Evolutionary conservation across 441 rosid species (phyloP), one percentile per base, ranked within the genome.

Genomic region (Macaranga tanarius): DNA sequence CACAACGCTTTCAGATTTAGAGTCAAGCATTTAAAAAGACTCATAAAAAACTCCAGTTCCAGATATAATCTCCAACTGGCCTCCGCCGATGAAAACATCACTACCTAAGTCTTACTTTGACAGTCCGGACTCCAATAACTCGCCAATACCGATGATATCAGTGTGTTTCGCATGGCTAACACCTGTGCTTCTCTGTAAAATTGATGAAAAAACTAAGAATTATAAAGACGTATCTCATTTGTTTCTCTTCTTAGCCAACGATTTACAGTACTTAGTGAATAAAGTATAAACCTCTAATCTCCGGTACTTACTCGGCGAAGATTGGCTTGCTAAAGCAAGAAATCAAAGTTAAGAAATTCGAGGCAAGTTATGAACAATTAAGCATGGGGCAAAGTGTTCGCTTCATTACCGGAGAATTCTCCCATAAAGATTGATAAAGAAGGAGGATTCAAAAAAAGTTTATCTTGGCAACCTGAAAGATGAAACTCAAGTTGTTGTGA

Each of bases 241-340:
- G 8, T 89, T 89, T 75, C 88, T 91, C 62, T 93, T 89, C 87
- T 71, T 93, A 38, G 92, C 96, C 6, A 93, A 86, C 83, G 91
- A 89, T 73, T 84, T 90, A n/a, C n/a, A n/a, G n/a, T n/a, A n/a
- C n/a, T n/a, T n/a, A n/a, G n/a, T n/a, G n/a, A n/a, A n/a, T n/a
- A 77, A 66, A 48, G 92, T 80, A 72, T 86, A 85, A 13, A 71
- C 88, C 2, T 86, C 97, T 8, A 82, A 83, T 71, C 82, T 90
- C 7, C 76, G 69, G 69, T 73, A 70, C 31, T 42, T 93, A 12
- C 89, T 89, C 25, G 96, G 98, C 12, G 86, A 88, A 2, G 93
- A 87, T 0, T 93, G 98, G 97, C 74, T 90, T 40, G 34, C 22
- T n/a, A 0, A 86, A 78, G 67, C 88, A 90, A 38, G 90, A 82